Evolutionary conservation across 1,284 basidiomycete genomes (phyloP).

Genomic region (Coriolopsis trogii): DNA sequence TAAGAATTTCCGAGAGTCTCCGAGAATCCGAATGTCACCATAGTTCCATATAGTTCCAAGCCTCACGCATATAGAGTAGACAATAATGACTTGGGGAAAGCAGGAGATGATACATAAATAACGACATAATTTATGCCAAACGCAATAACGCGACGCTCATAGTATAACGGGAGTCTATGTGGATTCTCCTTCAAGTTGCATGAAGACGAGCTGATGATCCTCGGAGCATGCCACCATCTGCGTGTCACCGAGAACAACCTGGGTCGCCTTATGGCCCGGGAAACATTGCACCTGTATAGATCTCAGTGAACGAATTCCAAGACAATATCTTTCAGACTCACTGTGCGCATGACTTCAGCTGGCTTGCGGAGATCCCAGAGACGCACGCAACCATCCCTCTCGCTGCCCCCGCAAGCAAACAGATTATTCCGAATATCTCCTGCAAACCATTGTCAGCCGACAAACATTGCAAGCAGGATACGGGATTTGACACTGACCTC

Average conservation of each 20-base stretch:
- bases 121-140: too few relatives aligned
- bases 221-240: slow-evolving; percentile 41
- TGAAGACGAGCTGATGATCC: slow-evolving; percentile 32
- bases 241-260: slow-evolving; percentile 38
- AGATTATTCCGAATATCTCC: slow-evolving; percentile 35
- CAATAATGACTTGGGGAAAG: too few relatives aligned
- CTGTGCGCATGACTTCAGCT: slow-evolving; percentile 27
- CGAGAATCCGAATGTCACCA: too few relatives aligned
- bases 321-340: slow-evolving; percentile 30
- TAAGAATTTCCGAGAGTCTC: too few relatives aligned
- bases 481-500: slow-evolving; percentile 36
- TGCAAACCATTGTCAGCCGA: slow-evolving; percentile 10
- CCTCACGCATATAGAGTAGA: too few relatives aligned
- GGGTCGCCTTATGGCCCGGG: slow-evolving; percentile 40
- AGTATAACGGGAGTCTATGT: too few relatives aligned
- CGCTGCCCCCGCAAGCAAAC: slow-evolving; percentile 45
- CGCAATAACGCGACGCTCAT: too few relatives aligned
- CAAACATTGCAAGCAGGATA: not conserved
- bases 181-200: slow-evolving; percentile 8
- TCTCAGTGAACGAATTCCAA: not conserved
- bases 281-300: slow-evolving; percentile 36
- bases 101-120: too few relatives aligned
- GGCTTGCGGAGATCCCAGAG: slow-evolving; percentile 52
- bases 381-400: slow-evolving; percentile 44
- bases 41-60: too few relatives aligned